Evolutionary conservation across 768 basidiomycete species (phyloP).

Genomic region (Mycena epipterygia): DNA sequence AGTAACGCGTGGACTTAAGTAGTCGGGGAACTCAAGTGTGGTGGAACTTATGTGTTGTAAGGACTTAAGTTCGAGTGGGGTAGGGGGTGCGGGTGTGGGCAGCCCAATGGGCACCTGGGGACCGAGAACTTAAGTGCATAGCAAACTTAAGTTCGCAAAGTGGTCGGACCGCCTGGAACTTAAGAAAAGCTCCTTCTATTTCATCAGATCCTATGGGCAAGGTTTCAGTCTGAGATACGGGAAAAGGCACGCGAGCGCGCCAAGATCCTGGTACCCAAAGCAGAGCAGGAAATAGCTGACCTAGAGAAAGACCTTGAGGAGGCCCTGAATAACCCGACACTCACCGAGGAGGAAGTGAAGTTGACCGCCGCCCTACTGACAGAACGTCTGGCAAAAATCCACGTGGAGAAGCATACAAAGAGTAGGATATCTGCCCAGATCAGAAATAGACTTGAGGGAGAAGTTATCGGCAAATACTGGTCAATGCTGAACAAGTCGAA

Average conservation of each 20-base stretch:
- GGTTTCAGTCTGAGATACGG: not conserved
- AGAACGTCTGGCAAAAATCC: not conserved
- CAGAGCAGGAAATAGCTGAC: not conserved
- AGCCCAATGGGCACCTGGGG: too few species aligned
- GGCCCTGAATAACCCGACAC: not conserved
- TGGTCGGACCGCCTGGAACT: too few species aligned
- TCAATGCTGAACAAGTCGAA: too few species aligned
- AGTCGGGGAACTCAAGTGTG: too few species aligned
- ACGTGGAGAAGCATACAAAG: not conserved
- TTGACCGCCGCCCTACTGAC: not conserved
- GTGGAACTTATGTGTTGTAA: too few species aligned
- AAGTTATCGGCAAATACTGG: too few species aligned
- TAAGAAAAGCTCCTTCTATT: too few species aligned
- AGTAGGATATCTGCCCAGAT: not conserved
- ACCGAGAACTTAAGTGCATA: too few species aligned
- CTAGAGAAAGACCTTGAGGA: not conserved
- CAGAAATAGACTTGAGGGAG: not conserved
- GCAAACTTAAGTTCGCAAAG: too few species aligned
- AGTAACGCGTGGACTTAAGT: too few species aligned
- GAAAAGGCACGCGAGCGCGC: not conserved
- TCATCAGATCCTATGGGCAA: constrained; percentile 1
- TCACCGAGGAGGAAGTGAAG: not conserved
- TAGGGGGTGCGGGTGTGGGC: too few species aligned
- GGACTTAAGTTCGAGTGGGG: too few species aligned
- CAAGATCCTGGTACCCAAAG: not conserved